phyloP scores from a whole-genome alignment of 805 yeast genomes.

The Grigorovia jiainica region DNA sequence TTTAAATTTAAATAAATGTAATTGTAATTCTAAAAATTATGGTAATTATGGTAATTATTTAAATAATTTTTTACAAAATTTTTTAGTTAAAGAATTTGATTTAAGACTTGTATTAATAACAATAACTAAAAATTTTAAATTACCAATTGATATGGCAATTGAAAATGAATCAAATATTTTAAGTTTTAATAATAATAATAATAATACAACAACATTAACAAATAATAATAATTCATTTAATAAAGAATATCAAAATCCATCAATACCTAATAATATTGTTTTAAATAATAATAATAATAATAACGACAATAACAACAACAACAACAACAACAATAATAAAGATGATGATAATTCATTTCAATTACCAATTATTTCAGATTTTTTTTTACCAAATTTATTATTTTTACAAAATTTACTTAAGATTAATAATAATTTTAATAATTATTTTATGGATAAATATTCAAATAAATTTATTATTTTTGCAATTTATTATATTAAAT shows the following conservation, averaged over 20 bases:
- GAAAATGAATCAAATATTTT: conserved; percentile 33
- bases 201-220: neutral
- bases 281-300: conserved; percentile 2
- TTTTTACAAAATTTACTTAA: conserved; percentile 70
- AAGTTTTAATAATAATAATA: conserved; percentile 9
- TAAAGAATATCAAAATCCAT: neutral
- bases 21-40: neutral
- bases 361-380: conserved; percentile 32
- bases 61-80: conserved; percentile 22
- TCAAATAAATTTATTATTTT: conserved; percentile 46
- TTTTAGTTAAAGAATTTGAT: conserved; percentile 47
- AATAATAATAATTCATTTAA: neutral
- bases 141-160: conserved; percentile 34
- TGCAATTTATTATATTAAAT: conserved; percentile 48
- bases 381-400: conserved; percentile 53
- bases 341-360: conserved; percentile 8
- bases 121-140: conserved; percentile 38
- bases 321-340: neutral
- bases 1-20: neutral
- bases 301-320: conserved; percentile 3
- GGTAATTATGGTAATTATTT: conserved; percentile 1
- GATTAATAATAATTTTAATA: conserved; percentile 52
- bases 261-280: neutral
- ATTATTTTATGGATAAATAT: conserved; percentile 35
- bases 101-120: conserved; percentile 39